These are phyloP conservation scores for Protomyces arabidopsidicola DNA, from an alignment of 1,139 yeast species.

Conservation along the genomic window DNA sequence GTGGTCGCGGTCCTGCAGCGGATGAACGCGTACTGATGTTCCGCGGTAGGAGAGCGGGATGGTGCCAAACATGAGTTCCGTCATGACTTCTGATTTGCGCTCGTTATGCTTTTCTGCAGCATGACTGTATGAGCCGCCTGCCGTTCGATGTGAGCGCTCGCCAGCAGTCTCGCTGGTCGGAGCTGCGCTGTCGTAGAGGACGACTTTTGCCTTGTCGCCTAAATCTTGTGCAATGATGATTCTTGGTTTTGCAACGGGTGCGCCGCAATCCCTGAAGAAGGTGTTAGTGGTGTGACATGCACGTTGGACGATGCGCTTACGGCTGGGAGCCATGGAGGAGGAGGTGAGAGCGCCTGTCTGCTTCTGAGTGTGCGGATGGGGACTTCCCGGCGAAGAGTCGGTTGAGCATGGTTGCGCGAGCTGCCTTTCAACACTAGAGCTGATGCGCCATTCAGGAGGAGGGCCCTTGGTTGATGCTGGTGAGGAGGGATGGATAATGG, in stretches of 20 bases:
- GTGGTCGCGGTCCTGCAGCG: constrained; percentile 7
- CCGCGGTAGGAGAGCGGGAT: constrained; percentile 30
- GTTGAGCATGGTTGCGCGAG: constrained; percentile 9
- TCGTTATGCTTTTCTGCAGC: background rate
- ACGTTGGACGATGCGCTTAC: background rate
- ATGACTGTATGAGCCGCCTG: background rate
- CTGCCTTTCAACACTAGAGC: background rate
- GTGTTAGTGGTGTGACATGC: background rate
- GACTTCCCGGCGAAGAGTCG: constrained; percentile 5
- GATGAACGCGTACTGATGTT: constrained; percentile 26
- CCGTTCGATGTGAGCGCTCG: background rate
- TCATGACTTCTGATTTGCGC: constrained; percentile 13
- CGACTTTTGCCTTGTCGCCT: constrained; percentile 25
- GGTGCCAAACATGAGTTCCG: constrained; percentile 32
- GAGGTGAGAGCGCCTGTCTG: constrained; percentile 14
- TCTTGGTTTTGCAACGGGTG: background rate
- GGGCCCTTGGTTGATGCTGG: no score
- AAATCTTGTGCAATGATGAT: constrained; percentile 23
- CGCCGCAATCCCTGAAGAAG: constrained; percentile 1
- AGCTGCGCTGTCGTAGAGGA: constrained; percentile 13
- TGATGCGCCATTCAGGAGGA: background rate
- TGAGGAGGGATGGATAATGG: background rate
- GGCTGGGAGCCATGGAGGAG: constrained; percentile 14
- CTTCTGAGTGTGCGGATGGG: constrained; percentile 5
- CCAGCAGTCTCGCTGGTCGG: background rate